Evolutionary conservation across 2,329 filamentous ascomycete genomes (phyloP).

Genomic region (Fusarium sterilihyphosum): DNA sequence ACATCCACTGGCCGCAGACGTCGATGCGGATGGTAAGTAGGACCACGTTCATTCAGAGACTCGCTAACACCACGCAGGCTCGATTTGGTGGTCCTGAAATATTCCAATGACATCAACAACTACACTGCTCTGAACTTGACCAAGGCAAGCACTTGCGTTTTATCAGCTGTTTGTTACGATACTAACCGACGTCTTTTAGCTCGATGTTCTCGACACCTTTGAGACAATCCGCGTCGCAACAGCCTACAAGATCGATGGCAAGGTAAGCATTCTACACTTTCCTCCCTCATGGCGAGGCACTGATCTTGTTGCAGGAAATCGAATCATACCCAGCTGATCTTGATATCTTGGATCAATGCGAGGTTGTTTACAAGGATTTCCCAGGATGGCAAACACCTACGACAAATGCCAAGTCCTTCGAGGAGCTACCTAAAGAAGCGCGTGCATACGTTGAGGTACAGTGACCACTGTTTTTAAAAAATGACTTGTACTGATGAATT

Average conservation of each 20-base stretch:
- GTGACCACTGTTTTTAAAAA: not conserved
- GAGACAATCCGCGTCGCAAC: slow-evolving; percentile 78
- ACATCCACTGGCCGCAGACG: slow-evolving; percentile 67
- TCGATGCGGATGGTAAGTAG: slow-evolving; percentile 62
- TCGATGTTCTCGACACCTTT: slow-evolving; percentile 74
- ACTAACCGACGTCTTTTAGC: slow-evolving; percentile 20
- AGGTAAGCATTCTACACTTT: slow-evolving; percentile 29
- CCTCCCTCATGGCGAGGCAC: no score
- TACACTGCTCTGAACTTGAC: slow-evolving; percentile 71
- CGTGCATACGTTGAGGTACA: slow-evolving; percentile 67
- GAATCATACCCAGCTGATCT: slow-evolving; percentile 72
- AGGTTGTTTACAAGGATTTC: slow-evolving; percentile 75
- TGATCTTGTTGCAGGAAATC: slow-evolving; percentile 27
- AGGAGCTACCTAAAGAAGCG: slow-evolving; percentile 71
- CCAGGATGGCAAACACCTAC: slow-evolving; percentile 76
- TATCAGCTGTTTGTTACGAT: not conserved
- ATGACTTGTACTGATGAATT: not conserved
- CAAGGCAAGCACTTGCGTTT: slow-evolving; percentile 47
- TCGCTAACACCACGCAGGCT: not conserved
- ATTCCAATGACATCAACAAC: slow-evolving; percentile 62
- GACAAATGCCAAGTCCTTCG: slow-evolving; percentile 66
- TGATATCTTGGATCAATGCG: slow-evolving; percentile 64
- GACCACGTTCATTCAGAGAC: accelerated
- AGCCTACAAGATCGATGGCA: slow-evolving; percentile 66
- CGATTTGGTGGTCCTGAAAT: not conserved